Evolutionary conservation across 2,329 filamentous ascomycete species (phyloP).

Genomic region (Coniochaeta prunicola): DNA sequence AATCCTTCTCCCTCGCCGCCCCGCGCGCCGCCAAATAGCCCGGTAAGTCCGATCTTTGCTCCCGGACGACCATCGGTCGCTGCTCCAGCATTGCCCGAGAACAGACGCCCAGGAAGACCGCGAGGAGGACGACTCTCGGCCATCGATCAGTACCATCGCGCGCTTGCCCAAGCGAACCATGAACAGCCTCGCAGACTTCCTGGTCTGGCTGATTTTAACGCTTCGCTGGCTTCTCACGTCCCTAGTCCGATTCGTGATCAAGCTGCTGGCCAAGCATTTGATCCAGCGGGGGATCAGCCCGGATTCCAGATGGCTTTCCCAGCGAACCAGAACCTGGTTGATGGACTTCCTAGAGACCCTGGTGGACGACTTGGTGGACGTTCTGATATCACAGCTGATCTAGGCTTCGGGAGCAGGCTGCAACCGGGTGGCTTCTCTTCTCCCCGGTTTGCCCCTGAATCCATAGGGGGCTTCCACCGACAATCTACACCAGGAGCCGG

Average conservation of each 20-base stretch:
- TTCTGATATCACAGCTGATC: no score
- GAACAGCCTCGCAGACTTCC: not conserved
- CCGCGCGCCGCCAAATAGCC: not conserved
- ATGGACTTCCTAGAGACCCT: not conserved
- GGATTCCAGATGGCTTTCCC: not conserved
- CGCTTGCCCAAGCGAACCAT: not conserved
- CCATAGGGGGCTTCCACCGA: not conserved
- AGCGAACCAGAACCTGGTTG: not conserved
- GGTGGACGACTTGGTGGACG: no score
- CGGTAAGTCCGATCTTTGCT: not conserved
- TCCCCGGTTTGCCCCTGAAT: not conserved
- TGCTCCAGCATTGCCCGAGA: not conserved
- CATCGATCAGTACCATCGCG: not conserved
- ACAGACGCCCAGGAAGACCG: not conserved
- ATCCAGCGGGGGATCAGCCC: no score
- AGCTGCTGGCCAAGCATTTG: not conserved
- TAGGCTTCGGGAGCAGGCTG: no score
- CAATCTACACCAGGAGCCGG: not conserved
- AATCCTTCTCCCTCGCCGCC: not conserved
- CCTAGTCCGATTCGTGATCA: not conserved
- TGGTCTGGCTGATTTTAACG: not conserved
- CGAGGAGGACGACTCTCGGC: not conserved
- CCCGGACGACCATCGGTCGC: not conserved
- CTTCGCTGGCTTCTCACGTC: not conserved
- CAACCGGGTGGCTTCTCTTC: no score